Evolutionary conservation across 1,139 yeast species (phyloP).

Genomic region (Meyerozyma sp.): DNA sequence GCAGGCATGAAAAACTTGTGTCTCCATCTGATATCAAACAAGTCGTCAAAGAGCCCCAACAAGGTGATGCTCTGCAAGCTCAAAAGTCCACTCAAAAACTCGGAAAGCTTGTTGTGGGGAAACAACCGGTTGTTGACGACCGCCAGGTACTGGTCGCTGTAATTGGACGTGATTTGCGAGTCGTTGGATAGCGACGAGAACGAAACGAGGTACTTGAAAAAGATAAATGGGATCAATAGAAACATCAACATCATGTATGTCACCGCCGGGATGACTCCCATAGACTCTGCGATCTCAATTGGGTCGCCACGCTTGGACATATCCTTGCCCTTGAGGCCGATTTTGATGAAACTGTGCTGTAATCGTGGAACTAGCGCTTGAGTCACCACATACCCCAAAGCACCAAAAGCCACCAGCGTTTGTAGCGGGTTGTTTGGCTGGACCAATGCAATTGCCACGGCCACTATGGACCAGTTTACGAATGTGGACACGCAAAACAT

Average conservation of each 20-base stretch:
- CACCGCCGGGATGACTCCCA: slow-evolving; percentile 84
- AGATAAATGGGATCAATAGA: slow-evolving; percentile 82
- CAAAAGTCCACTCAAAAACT: slow-evolving; percentile 76
- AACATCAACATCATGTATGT: slow-evolving; percentile 79
- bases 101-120: slow-evolving; percentile 83
- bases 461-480: neutral
- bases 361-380: slow-evolving; percentile 61
- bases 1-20: slow-evolving; percentile 95
- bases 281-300: slow-evolving; percentile 69
- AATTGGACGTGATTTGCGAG: slow-evolving; percentile 26
- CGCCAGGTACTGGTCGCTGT: slow-evolving; percentile 31
- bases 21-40: slow-evolving; percentile 95
- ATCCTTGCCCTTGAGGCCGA: slow-evolving; percentile 84
- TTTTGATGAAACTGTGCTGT: slow-evolving; percentile 59
- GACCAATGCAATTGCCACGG: neutral
- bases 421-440: slow-evolving; percentile 24
- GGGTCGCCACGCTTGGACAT: slow-evolving; percentile 69
- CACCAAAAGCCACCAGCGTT: slow-evolving; percentile 60
- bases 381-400: slow-evolving; percentile 61
- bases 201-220: slow-evolving; percentile 70
- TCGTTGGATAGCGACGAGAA: slow-evolving; percentile 35
- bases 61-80: slow-evolving; percentile 81
- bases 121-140: slow-evolving; percentile 40
- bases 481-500: neutral
- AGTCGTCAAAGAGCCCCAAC: slow-evolving; percentile 88